These are phyloP conservation scores for Pseudozyma sp. DNA, from an alignment of 1,284 basidiomycete species.

Conservation along the genomic window DNA sequence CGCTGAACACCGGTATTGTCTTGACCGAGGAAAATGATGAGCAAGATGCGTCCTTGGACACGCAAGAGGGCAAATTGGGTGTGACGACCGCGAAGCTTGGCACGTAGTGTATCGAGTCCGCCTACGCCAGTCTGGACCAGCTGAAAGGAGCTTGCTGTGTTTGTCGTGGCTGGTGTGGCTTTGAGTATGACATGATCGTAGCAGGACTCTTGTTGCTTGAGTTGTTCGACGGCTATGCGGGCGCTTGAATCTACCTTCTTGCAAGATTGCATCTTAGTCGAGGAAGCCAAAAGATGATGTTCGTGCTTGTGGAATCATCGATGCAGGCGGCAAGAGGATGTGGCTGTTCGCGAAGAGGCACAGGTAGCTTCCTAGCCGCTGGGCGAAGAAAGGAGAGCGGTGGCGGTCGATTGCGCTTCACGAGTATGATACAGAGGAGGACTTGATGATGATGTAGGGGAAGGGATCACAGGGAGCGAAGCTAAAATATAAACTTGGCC, in stretches of 20 bases:
- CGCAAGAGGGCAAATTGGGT: slow-evolving; percentile 25
- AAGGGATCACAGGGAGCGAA: too few relatives aligned
- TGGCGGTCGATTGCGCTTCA: too few relatives aligned
- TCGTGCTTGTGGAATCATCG: too few relatives aligned
- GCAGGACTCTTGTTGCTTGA: slow-evolving; percentile 6
- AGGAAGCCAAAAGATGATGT: neutral
- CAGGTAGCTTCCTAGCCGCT: too few relatives aligned
- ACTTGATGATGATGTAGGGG: too few relatives aligned
- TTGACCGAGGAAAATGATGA: slow-evolving; percentile 23
- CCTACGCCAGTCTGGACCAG: slow-evolving; percentile 19
- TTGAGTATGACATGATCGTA: slow-evolving; percentile 31
- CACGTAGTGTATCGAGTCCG: slow-evolving; percentile 20
- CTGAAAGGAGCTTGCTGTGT: slow-evolving; percentile 8
- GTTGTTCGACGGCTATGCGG: slow-evolving; percentile 16
- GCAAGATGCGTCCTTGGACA: slow-evolving; percentile 16
- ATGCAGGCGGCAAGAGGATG: too few relatives aligned
- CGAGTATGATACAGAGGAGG: too few relatives aligned
- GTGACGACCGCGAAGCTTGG: slow-evolving; percentile 13
- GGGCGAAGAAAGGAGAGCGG: too few relatives aligned
- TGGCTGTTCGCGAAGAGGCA: too few relatives aligned
- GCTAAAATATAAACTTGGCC: too few relatives aligned
- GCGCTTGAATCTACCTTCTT: slow-evolving; percentile 8
- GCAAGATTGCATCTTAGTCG: slow-evolving; percentile 11
- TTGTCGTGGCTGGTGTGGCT: slow-evolving; percentile 6
- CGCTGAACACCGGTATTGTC: slow-evolving; percentile 18